These are phyloP conservation scores for Huntiella moniliformis DNA, from an alignment of 2,329 filamentous ascomycete genomes.

Conservation along the genomic window DNA sequence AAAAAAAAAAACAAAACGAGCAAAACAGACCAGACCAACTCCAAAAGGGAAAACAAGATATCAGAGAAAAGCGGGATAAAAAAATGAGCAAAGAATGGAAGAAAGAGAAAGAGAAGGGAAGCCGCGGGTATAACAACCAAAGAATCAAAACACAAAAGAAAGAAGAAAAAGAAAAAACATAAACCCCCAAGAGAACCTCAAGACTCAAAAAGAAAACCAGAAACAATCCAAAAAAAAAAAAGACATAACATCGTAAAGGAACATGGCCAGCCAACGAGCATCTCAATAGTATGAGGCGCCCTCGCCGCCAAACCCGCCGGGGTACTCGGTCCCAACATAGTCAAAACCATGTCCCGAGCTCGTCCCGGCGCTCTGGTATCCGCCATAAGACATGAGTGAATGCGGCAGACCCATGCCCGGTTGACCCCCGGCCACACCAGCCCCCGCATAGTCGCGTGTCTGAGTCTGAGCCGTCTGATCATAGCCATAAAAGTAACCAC, in stretches of 20 bases:
- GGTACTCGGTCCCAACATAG: conserved; percentile 6
- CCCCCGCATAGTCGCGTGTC: background rate
- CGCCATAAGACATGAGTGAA: conserved; percentile 2
- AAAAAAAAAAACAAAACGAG: background rate
- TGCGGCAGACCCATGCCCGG: background rate
- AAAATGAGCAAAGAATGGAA: background rate
- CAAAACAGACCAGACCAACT: background rate
- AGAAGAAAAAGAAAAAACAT: background rate
- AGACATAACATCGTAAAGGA: conserved; percentile 1
- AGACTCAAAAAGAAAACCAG: background rate
- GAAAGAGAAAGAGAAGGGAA: background rate
- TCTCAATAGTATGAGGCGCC: conserved; percentile 2
- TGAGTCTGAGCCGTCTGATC: background rate
- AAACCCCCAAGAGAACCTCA: background rate
- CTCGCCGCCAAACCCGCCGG: conserved; percentile 2
- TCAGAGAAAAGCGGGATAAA: background rate
- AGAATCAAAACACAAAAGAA: background rate
- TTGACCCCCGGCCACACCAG: background rate
- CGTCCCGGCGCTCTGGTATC: background rate
- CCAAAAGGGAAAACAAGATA: background rate
- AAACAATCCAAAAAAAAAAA: background rate
- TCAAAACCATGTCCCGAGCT: conserved; percentile 3
- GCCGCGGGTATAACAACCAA: background rate
- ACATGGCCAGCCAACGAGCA: background rate
- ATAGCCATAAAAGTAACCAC: conserved; percentile 2